A percentile compares a stretch with the other conserved stretches of the same genome.
Conservation (phyloP, 305 asterid species). For the Fraxinus sp. region DNA sequence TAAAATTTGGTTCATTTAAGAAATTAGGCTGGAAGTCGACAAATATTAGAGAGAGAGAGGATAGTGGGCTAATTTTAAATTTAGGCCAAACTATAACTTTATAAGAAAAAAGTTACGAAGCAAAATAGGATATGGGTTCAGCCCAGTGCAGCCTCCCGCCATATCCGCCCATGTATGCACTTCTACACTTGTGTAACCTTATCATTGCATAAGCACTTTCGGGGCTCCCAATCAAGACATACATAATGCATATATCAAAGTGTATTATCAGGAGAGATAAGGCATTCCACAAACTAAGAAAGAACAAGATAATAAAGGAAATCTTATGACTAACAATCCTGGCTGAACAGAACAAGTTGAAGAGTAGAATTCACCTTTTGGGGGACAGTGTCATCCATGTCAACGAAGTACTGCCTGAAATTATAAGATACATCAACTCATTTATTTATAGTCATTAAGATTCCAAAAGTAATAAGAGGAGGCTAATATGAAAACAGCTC, state of each 20-base stretch:
- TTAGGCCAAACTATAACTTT: too few relatives aligned
- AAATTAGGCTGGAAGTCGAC: too few relatives aligned
- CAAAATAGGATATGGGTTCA: too few relatives aligned
- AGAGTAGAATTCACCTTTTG: constrained; percentile 61
- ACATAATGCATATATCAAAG: not conserved
- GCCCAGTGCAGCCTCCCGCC: too few relatives aligned
- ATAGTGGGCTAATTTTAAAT: too few relatives aligned
- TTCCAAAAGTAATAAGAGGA: constrained; percentile 6
- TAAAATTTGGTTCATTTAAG: too few relatives aligned
- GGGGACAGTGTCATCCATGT: constrained; percentile 87
- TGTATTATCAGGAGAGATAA: not conserved
- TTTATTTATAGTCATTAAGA: constrained; percentile 6
- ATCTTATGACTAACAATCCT: constrained; percentile 4
- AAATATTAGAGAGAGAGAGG: too few relatives aligned
- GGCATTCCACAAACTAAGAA: not conserved
- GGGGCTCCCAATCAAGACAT: constrained; percentile 1
- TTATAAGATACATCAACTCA: constrained; percentile 6
- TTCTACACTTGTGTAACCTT: not conserved
- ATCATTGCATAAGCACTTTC: constrained; percentile 12
- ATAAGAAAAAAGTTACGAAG: too few relatives aligned
- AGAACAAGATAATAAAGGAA: not conserved
- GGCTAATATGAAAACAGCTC: constrained; percentile 2
- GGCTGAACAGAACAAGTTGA: constrained; percentile 18
- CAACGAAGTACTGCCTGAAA: constrained; percentile 94
- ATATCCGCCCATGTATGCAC: not conserved